Conservation (phyloP, 148 eudicot species). For the Bassia scoparia region DNA sequence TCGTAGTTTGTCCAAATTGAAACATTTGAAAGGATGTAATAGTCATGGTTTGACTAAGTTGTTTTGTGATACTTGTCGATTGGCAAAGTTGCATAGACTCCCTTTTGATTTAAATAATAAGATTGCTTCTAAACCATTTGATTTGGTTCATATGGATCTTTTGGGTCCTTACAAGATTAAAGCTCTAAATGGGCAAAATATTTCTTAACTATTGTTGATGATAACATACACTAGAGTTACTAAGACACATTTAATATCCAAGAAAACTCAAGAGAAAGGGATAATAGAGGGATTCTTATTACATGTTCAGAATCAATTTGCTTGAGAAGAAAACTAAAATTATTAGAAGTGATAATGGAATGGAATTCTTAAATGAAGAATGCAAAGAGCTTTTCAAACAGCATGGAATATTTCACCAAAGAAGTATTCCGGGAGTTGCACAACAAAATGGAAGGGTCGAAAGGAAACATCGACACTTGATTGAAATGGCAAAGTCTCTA, state of each 20-base stretch:
- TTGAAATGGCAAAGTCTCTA: neutral
- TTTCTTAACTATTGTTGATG: neutral
- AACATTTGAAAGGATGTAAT: neutral
- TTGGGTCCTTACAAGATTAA: neutral
- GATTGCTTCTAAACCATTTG: neutral
- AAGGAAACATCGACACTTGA: neutral
- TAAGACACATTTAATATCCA: neutral
- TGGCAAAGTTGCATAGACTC: neutral
- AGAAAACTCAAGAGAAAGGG: neutral
- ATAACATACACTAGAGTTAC: neutral
- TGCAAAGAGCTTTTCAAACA: neutral
- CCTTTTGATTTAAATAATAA: neutral
- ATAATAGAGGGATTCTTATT: neutral
- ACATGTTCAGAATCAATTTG: neutral
- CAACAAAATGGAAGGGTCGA: constrained; percentile 14
- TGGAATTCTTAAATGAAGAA: neutral
- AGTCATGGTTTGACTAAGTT: neutral
- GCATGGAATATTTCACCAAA: neutral
- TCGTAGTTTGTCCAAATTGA: neutral
- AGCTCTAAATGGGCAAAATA: neutral
- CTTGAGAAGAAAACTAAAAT: neutral
- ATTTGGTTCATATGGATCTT: neutral
- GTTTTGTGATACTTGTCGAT: neutral
- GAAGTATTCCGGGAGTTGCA: neutral
- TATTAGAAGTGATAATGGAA: neutral